phyloP scores from a whole-genome alignment of 352 stramenopile genomes.

The Phytophthora pinifolia region DNA sequence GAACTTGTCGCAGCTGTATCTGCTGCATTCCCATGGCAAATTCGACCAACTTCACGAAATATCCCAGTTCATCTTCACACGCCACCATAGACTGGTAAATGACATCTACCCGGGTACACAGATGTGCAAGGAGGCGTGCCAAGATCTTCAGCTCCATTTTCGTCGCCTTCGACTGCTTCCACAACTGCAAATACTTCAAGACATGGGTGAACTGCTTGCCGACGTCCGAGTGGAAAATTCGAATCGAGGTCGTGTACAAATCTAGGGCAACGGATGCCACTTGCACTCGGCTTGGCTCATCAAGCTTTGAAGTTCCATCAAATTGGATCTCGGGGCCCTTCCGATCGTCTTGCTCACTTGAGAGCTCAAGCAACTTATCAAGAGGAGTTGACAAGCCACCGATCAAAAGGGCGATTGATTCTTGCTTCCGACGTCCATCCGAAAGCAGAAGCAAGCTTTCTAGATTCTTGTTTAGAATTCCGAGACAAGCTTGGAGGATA shows the following conservation, averaged over 20 bases:
- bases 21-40: conserved; percentile 39
- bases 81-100: conserved; percentile 34
- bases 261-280: conserved; percentile 44
- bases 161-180: conserved; percentile 30
- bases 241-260: conserved; percentile 54
- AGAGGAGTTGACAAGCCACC: conserved; percentile 31
- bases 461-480: conserved; percentile 47
- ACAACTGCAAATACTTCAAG: conserved; percentile 43
- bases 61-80: conserved; percentile 30
- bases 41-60: conserved; percentile 38
- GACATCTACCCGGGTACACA: conserved; percentile 35
- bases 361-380: conserved; percentile 38
- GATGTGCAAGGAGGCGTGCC: conserved; percentile 36
- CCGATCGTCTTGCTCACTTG: background rate
- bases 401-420: conserved; percentile 26
- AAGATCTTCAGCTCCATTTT: conserved; percentile 51
- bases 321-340: background rate
- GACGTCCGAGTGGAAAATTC: conserved; percentile 50
- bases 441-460: conserved; percentile 28
- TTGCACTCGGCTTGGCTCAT: conserved; percentile 18
- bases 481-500: conserved; percentile 43
- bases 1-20: conserved; percentile 19
- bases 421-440: conserved; percentile 9
- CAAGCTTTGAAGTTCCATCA: conserved; percentile 4
- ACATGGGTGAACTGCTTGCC: conserved; percentile 44